phyloP scores from a whole-genome alignment of 352 stramenopile genomes.

The Phytopythium sindhum region DNA sequence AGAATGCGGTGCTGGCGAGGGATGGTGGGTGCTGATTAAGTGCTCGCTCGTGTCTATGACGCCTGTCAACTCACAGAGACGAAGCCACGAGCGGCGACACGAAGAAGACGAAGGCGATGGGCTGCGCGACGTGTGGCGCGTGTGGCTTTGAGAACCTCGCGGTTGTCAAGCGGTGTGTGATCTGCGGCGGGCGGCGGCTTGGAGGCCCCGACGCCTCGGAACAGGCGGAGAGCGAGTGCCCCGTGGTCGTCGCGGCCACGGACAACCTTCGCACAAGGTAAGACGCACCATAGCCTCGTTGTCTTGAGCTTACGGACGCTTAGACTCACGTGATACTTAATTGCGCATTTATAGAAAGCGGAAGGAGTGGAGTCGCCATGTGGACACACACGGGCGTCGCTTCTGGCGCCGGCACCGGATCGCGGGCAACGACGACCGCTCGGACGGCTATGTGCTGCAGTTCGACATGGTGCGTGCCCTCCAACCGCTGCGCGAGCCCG shows the following conservation, averaged over 20 bases:
- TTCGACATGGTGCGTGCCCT: conserved; percentile 12
- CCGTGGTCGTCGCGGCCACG: neutral
- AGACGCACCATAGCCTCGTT: neutral
- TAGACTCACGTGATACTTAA: too few relatives aligned
- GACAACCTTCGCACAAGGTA: conserved; percentile 9
- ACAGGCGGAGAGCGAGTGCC: neutral
- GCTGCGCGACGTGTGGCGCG: conserved; percentile 29
- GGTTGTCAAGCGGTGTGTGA: conserved; percentile 33
- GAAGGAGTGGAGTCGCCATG: conserved; percentile 44
- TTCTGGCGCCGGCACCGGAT: conserved; percentile 36
- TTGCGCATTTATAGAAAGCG: conserved; percentile 16
- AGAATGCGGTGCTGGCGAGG: neutral
- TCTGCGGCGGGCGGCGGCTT: conserved; percentile 4
- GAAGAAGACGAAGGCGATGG: conserved; percentile 32
- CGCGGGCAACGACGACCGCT: conserved; percentile 18
- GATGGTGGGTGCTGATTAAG: neutral
- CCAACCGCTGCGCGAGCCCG: conserved; percentile 22
- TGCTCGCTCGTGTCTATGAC: neutral
- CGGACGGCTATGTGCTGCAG: conserved; percentile 29
- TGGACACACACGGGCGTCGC: conserved; percentile 28
- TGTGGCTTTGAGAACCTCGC: conserved; percentile 59
- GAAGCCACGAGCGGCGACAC: neutral
- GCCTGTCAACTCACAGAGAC: neutral
- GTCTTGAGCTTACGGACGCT: too few relatives aligned
- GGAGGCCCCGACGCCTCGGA: neutral